Conservation (phyloP, 1,284 basidiomycete genomes). For the Hypsizygus ulmarius region DNA sequence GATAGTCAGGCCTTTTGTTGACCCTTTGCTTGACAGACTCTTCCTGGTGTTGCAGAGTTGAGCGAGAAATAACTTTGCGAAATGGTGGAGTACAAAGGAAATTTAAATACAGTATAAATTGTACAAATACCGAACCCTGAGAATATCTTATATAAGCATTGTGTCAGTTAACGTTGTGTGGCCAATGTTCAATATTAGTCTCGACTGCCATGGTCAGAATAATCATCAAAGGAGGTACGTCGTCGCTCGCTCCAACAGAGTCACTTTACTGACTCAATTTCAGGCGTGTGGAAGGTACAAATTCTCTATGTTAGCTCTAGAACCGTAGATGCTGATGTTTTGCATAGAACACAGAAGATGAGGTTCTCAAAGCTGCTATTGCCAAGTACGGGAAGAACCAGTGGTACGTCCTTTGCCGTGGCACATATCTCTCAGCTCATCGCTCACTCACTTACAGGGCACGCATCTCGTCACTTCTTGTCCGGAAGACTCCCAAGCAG, state of each 20-base stretch:
- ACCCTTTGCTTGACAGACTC: slow-evolving; percentile 43
- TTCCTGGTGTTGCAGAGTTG: slow-evolving; percentile 84
- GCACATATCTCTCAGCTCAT: background rate
- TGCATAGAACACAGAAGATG: slow-evolving; percentile 87
- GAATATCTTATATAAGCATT: slow-evolving; percentile 15
- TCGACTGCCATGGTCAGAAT: slow-evolving; percentile 70
- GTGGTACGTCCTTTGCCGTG: slow-evolving; percentile 52
- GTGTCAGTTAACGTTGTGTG: background rate
- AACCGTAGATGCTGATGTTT: slow-evolving; percentile 14
- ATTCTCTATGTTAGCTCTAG: background rate
- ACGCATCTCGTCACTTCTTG: slow-evolving; percentile 95
- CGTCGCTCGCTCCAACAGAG: background rate
- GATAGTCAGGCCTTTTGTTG: background rate
- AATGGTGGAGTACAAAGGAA: slow-evolving; percentile 2
- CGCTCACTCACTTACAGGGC: slow-evolving; percentile 57
- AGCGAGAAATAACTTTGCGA: slow-evolving; percentile 43
- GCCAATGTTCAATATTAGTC: background rate
- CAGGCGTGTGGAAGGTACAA: slow-evolving; percentile 72
- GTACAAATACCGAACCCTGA: background rate
- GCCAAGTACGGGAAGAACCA: slow-evolving; percentile 98
- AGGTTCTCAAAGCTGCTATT: slow-evolving; percentile 95
- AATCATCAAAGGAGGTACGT: slow-evolving; percentile 88
- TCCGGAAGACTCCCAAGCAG: slow-evolving; percentile 99
- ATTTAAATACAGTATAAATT: background rate
- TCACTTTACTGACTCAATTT: slow-evolving; percentile 8